Evolutionary conservation across 2,329 filamentous ascomycete species (phyloP).

Genomic region (Aureobasidium namibiae): DNA sequence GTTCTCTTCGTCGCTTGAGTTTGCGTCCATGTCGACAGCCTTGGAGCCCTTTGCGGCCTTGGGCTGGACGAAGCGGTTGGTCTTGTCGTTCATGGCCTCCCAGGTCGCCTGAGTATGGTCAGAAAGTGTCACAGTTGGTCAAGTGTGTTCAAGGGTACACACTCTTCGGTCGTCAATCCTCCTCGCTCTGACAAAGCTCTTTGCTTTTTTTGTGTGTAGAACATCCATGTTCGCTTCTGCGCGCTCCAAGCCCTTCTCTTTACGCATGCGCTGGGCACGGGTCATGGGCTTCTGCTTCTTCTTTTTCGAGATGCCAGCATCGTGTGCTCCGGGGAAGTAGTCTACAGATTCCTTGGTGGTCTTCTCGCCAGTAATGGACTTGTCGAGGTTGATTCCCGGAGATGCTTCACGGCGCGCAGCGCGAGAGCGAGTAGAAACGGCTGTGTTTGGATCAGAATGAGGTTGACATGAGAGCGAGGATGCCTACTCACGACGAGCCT

Average conservation of each 20-base stretch:
- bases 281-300: constrained; percentile 47
- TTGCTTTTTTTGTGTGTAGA: constrained; percentile 47
- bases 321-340: constrained; percentile 55
- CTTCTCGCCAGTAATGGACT: constrained; percentile 56
- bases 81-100: constrained; percentile 27
- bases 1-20: constrained; percentile 1
- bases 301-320: constrained; percentile 63
- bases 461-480: not conserved
- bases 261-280: constrained; percentile 45
- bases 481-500: constrained; percentile 24
- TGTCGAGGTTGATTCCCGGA: constrained; percentile 62
- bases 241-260: constrained; percentile 47
- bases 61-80: not conserved
- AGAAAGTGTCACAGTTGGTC: not conserved
- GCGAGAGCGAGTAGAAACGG: constrained; percentile 61
- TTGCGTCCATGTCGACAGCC: not conserved
- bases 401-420: constrained; percentile 65
- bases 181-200: constrained; percentile 42
- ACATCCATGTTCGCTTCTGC: constrained; percentile 48
- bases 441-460: constrained; percentile 30
- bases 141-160: not conserved
- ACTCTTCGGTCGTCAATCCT: constrained; percentile 41
- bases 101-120: constrained; percentile 19
- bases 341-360: constrained; percentile 42
- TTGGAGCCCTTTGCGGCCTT: constrained; percentile 1